Evolutionary conservation across 192 early-diverging fungal species (phyloP).

Genomic region (Linnemannia hyalina): DNA sequence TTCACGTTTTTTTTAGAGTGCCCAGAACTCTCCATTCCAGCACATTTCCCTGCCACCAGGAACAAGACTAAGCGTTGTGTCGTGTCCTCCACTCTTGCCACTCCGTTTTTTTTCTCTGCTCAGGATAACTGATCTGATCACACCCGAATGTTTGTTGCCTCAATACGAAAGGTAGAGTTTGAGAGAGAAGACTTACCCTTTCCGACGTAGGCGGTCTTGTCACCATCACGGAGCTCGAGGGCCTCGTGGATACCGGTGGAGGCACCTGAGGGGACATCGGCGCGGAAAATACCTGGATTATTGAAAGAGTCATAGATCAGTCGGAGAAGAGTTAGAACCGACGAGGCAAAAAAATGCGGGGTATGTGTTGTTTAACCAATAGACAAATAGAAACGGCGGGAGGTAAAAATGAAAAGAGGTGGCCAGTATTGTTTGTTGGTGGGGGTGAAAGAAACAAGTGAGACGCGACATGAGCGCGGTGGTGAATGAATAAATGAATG

Average conservation of each 20-base stretch:
- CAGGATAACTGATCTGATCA: not conserved
- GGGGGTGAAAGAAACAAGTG: not conserved
- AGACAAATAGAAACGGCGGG: not conserved
- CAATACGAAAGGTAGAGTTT: not conserved
- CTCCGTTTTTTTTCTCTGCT: not conserved
- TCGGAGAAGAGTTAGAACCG: not conserved
- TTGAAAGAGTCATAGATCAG: not conserved
- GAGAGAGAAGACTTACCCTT: conserved; percentile 76
- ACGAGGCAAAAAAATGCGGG: not conserved
- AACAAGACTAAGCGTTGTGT: not conserved
- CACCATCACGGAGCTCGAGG: conserved; percentile 95
- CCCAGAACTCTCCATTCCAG: not conserved
- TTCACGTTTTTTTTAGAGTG: not conserved
- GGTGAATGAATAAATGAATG: not conserved
- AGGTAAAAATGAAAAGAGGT: not conserved
- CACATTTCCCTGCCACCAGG: not conserved
- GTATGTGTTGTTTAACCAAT: not conserved
- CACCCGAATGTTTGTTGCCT: not conserved
- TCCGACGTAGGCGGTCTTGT: conserved; percentile 88
- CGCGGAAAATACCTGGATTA: conserved; percentile 86
- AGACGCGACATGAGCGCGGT: not conserved
- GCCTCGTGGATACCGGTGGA: conserved; percentile 99
- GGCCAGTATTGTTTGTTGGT: not conserved
- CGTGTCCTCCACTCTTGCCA: not conserved
- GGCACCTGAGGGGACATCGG: conserved; percentile 97